These are phyloP conservation scores for Aspergillus texensis DNA, from an alignment of 2,329 filamentous ascomycete species.

Conservation along the genomic window DNA sequence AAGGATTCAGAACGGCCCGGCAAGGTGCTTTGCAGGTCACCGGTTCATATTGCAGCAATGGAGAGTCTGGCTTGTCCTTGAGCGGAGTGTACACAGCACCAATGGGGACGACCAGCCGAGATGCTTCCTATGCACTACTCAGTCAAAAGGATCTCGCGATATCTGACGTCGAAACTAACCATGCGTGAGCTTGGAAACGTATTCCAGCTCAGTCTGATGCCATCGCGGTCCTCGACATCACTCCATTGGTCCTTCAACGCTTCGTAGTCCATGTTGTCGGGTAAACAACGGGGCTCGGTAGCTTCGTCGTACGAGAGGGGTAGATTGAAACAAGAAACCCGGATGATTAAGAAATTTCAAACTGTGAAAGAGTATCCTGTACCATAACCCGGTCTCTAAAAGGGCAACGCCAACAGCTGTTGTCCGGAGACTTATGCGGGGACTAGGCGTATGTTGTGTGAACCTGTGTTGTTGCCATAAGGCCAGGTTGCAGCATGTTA, in stretches of 20 bases:
- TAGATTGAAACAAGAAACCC: slow-evolving; percentile 20
- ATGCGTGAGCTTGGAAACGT: slow-evolving; percentile 97
- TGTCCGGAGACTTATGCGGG: slow-evolving; percentile 32
- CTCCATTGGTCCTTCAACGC: slow-evolving; percentile 93
- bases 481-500: slow-evolving; percentile 49
- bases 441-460: slow-evolving; percentile 40
- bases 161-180: slow-evolving; percentile 56
- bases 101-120: slow-evolving; percentile 90
- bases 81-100: slow-evolving; percentile 93
- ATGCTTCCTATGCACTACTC: slow-evolving; percentile 72
- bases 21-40: slow-evolving; percentile 96
- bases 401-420: slow-evolving; percentile 34
- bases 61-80: slow-evolving; percentile 88
- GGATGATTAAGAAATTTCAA: slow-evolving; percentile 24
- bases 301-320: slow-evolving; percentile 30
- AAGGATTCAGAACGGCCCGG: slow-evolving; percentile 93
- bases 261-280: slow-evolving; percentile 80
- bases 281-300: slow-evolving; percentile 24
- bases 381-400: slow-evolving; percentile 36
- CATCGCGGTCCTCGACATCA: slow-evolving; percentile 95
- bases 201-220: slow-evolving; percentile 96
- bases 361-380: slow-evolving; percentile 24
- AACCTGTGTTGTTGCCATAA: slow-evolving; percentile 38
- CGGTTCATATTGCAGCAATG: slow-evolving; percentile 90
- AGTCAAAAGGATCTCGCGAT: slow-evolving; percentile 23